These are phyloP conservation scores for Neopestalotiopsis sp. DNA, from an alignment of 2,329 filamentous ascomycete species.

Conservation along the genomic window DNA sequence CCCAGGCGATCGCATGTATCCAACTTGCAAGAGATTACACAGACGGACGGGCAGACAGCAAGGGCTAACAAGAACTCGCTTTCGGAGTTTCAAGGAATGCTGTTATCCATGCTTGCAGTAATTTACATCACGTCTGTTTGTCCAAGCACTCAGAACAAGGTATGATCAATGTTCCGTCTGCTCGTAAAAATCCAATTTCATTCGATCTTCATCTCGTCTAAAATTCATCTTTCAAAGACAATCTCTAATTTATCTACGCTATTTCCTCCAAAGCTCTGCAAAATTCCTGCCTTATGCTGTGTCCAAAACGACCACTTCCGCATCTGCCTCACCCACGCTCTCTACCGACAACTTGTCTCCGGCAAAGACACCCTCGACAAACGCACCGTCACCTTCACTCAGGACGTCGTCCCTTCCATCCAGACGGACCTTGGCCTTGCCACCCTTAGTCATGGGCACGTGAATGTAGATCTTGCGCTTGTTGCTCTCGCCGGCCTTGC, in stretches of 20 bases:
- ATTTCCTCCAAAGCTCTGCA: background rate
- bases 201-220: background rate
- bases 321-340: slow-evolving; percentile 70
- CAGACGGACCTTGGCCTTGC: slow-evolving; percentile 73
- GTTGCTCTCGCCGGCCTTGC: slow-evolving; percentile 51
- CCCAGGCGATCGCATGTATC: too few species aligned
- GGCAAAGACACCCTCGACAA: slow-evolving; percentile 67
- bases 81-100: too few species aligned
- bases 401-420: slow-evolving; percentile 71
- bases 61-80: too few species aligned
- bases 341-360: slow-evolving; percentile 70
- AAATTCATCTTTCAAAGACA: background rate
- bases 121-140: too few species aligned
- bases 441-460: slow-evolving; percentile 78
- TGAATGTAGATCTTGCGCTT: slow-evolving; percentile 81
- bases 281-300: slow-evolving; percentile 49
- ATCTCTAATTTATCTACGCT: background rate
- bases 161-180: too few species aligned
- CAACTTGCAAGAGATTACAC: too few species aligned
- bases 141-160: too few species aligned
- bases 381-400: slow-evolving; percentile 81
- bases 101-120: too few species aligned
- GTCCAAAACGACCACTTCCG: slow-evolving; percentile 72
- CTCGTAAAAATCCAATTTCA: too few species aligned
- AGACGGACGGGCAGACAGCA: too few species aligned